A percentile compares a stretch with the other conserved stretches of the same genome.
Conservation (phyloP, 176 grass and related monocot genomes). For the Tuctoria greenei region DNA sequence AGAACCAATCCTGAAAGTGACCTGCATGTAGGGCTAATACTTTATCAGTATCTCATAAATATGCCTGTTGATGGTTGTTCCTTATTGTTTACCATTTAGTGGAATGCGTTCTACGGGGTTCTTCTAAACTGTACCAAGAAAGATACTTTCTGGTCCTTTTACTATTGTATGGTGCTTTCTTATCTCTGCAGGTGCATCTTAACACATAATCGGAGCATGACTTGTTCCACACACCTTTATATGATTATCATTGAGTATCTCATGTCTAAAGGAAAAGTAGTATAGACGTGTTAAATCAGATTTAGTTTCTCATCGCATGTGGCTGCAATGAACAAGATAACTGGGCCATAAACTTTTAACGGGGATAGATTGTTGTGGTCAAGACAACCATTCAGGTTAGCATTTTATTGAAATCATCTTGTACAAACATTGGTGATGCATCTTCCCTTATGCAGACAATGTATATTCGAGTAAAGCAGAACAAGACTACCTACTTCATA, state of each 20-base stretch:
- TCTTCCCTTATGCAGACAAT: constrained; percentile 55
- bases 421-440: not conserved
- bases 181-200: not conserved
- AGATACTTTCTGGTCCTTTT: constrained; percentile 3
- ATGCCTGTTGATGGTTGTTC: not conserved
- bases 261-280: not conserved
- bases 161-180: not conserved
- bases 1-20: constrained; percentile 1
- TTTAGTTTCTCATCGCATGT: not conserved
- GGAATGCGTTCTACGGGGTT: not conserved
- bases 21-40: not conserved
- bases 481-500: constrained; percentile 75
- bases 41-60: constrained; percentile 5
- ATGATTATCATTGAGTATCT: not conserved
- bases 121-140: not conserved
- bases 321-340: not conserved
- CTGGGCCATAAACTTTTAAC: constrained; percentile 4
- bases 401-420: not conserved
- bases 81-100: not conserved
- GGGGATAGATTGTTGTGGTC: not conserved
- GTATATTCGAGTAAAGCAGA: constrained; percentile 84
- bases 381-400: not conserved
- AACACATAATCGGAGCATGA: not conserved
- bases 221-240: not conserved
- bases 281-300: not conserved